Evolutionary conservation across 2,329 filamentous ascomycete species (phyloP), one percentile per base, ranked within the genome.

Genomic region (Aspergillus hortae): DNA sequence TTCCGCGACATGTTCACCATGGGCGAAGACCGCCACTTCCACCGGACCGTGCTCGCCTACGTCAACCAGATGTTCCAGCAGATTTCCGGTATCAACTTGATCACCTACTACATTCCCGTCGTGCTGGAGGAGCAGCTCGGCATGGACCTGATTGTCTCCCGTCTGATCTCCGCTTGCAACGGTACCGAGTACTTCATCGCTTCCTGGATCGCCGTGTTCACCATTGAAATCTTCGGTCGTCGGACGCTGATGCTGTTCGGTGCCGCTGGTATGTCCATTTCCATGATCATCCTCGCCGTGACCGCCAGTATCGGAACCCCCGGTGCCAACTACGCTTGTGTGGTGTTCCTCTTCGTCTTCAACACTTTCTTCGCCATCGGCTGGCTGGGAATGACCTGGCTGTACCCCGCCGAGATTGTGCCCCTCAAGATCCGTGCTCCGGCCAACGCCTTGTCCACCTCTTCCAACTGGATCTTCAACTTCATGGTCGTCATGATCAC

Each of bases 231-330:
- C 46, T 67, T 78, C 48, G 77, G 77, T 12, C 74, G 88, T 25
- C 80, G 87, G 15, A 81, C 82, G 62, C 79, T 90, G 54, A 90
- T 91, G 85, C 71, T 90, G 15, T 82, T 89, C 56, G 87, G 87
- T 48, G 82, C 83, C 0, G 71, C 80, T 32, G 84, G 84, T 0
- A 84, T 86, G 74, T 83, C 82, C 35, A 64, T 78, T 1, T 83
- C 81, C 47, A 89, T 90, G 87, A 80, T 84, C 2, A 77, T 89
- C 21, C 64, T 80, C 4, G 72, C 75, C 5, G 63, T 67, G 33
- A 60, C 63, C 3, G 62, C 66, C 27, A 63, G 53, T 23, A 58
- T 67, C 2, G 53, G 54, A 17, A 60, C 54, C 35, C 42, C 56
- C 43, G 44, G 50, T 6, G 59, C 65, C 14, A 61, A 63, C 52